A percentile compares a stretch with the other conserved stretches of the same genome.
Evolutionary conservation across 345 rosid genomes (phyloP).

Genomic region (Alliaria petiolata): DNA sequence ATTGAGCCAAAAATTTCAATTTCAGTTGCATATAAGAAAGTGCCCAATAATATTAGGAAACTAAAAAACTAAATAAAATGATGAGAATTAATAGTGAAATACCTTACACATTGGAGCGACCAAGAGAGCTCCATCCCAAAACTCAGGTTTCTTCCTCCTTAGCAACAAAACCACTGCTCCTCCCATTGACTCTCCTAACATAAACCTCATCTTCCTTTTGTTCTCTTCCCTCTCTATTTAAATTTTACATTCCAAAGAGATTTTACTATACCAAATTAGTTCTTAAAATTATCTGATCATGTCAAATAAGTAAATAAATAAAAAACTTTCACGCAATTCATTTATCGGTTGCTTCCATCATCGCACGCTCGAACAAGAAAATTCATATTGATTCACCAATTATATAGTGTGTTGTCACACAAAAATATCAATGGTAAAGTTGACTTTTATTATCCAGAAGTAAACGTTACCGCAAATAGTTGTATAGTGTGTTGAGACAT

Average conservation of each 20-base stretch:
- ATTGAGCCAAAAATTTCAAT: not conserved
- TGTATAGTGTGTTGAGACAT: constrained; percentile 51
- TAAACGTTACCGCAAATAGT: constrained; percentile 47
- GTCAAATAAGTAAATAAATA: not conserved
- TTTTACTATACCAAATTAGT: not conserved
- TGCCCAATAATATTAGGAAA: not conserved
- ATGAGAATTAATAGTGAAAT: constrained; percentile 6
- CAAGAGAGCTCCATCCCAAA: constrained; percentile 81
- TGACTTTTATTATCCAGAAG: not conserved
- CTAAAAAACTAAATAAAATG: not conserved
- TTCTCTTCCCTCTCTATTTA: constrained; percentile 52
- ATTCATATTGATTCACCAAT: not conserved
- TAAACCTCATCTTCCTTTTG: constrained; percentile 52
- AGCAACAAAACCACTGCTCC: constrained; percentile 69
- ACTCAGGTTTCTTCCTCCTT: constrained; percentile 53
- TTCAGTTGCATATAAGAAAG: not conserved
- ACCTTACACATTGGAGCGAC: constrained; percentile 97
- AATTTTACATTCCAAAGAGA: not conserved
- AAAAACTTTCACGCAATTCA: not conserved
- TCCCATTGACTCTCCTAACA: constrained; percentile 94
- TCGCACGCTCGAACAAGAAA: not conserved
- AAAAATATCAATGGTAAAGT: not conserved
- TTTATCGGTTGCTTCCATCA: not conserved
- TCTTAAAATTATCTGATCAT: not conserved
- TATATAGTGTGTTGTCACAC: not conserved